Percentiles rank a stretch among this genome's conserved stretches.
These are phyloP conservation scores for Hypsizygus ulmarius DNA, from an alignment of 1,284 basidiomycete genomes.

Conservation along the genomic window DNA sequence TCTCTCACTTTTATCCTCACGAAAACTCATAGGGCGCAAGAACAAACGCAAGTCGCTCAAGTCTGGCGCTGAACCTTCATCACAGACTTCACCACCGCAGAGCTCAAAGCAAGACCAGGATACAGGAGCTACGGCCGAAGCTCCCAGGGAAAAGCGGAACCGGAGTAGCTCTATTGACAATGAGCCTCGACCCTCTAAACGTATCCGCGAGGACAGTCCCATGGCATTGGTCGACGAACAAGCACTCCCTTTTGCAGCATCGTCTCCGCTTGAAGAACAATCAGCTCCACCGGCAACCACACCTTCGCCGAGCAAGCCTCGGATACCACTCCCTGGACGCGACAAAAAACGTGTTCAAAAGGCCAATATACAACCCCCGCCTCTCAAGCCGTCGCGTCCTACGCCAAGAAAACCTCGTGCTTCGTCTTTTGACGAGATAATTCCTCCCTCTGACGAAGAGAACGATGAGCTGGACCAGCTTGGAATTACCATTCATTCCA, in stretches of 20 bases:
- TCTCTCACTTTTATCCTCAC: background rate
- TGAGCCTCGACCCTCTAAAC: conserved; percentile 26
- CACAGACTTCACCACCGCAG: conserved; percentile 1
- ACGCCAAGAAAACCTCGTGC: conserved; percentile 22
- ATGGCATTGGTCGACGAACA: background rate
- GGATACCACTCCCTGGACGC: conserved; percentile 5
- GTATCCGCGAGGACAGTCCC: conserved; percentile 17
- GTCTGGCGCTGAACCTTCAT: background rate
- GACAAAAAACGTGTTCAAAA: background rate
- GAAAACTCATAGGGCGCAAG: conserved; percentile 19
- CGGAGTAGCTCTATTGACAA: conserved; percentile 12
- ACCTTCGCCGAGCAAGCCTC: background rate
- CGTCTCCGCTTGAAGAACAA: background rate
- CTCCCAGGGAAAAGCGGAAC: conserved; percentile 12
- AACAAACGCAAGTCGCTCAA: conserved; percentile 17
- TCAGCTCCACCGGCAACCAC: background rate
- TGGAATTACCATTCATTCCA: background rate
- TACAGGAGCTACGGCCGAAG: background rate
- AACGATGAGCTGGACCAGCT: conserved; percentile 14
- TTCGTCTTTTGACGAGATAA: conserved; percentile 26
- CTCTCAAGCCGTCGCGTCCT: conserved; percentile 6
- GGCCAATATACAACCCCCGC: background rate
- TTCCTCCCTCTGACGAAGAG: conserved; percentile 41
- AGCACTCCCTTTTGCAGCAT: background rate
- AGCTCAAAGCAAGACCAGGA: conserved; percentile 1